These are phyloP conservation scores for Musa itinerans DNA, from an alignment of 176 grass and related monocot species.

Conservation along the genomic window DNA sequence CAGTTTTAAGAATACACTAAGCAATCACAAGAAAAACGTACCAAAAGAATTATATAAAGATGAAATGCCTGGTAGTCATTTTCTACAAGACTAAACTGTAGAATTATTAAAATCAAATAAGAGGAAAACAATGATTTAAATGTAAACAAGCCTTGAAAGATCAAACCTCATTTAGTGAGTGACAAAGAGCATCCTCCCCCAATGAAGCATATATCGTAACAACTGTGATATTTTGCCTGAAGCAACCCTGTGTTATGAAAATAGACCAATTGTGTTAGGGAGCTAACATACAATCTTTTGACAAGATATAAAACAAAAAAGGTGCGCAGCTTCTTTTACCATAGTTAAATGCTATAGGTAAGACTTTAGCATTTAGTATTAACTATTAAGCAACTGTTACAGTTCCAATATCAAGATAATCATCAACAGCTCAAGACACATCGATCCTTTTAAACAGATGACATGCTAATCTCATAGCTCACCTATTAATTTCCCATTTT, in stretches of 20 bases:
- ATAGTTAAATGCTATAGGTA: not conserved
- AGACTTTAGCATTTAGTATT: slow-evolving; percentile 7
- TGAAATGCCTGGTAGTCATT: too few species aligned
- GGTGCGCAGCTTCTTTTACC: not conserved
- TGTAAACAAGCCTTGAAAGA: not conserved
- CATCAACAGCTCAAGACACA: too few species aligned
- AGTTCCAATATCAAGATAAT: too few species aligned
- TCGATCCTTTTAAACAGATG: too few species aligned
- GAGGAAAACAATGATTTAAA: not conserved
- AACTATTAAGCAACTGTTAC: too few species aligned
- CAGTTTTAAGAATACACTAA: too few species aligned
- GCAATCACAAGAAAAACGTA: too few species aligned
- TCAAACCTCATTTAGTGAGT: slow-evolving; percentile 81
- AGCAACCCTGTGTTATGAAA: slow-evolving; percentile 46
- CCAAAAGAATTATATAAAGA: too few species aligned
- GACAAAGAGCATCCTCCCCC: slow-evolving; percentile 80
- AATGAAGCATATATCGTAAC: slow-evolving; percentile 93
- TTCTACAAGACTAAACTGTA: too few species aligned
- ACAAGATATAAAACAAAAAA: not conserved
- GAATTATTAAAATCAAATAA: not conserved
- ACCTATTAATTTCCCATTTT: too few species aligned
- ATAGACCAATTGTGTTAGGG: not conserved
- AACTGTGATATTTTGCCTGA: slow-evolving; percentile 69
- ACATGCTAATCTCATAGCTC: too few species aligned
- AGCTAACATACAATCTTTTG: not conserved